phyloP scores from a whole-genome alignment of 768 basidiomycete species.

The Trametes cingulata region DNA sequence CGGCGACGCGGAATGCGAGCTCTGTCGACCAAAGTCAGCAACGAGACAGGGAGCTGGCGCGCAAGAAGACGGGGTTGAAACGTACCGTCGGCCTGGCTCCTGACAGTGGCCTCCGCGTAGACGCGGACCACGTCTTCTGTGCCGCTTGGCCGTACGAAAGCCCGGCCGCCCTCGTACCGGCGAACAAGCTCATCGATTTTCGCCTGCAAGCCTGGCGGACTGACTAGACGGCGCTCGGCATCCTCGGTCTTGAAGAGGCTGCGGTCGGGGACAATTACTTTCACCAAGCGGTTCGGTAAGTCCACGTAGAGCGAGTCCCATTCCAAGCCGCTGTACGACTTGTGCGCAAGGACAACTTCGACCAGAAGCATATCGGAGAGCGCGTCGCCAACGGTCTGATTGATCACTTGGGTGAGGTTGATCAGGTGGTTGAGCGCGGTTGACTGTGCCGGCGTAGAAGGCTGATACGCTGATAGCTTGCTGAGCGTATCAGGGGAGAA shows the following conservation, averaged over 20 bases:
- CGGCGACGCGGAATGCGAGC: constrained; percentile 83
- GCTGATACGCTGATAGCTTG: constrained; percentile 60
- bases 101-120: constrained; percentile 86
- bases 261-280: constrained; percentile 84
- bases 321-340: constrained; percentile 76
- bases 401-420: constrained; percentile 83
- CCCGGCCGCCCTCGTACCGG: constrained; percentile 80
- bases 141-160: constrained; percentile 95
- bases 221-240: constrained; percentile 87
- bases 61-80: constrained; percentile 9
- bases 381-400: constrained; percentile 98
- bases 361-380: constrained; percentile 95
- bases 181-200: constrained; percentile 80
- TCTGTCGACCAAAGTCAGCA: constrained; percentile 44
- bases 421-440: constrained; percentile 76
- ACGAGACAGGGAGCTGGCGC: constrained; percentile 3
- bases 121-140: constrained; percentile 98
- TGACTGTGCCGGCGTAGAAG: constrained; percentile 80
- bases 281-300: constrained; percentile 92
- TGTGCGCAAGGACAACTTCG: constrained; percentile 87
- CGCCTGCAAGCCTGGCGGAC: constrained; percentile 75
- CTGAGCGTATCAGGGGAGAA: constrained; percentile 80
- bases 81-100: constrained; percentile 81
- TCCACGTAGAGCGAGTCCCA: constrained; percentile 96
- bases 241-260: constrained; percentile 87